These are phyloP conservation scores for Arthrobotrys musiformis DNA, from an alignment of 2,329 filamentous ascomycete species.

Conservation along the genomic window DNA sequence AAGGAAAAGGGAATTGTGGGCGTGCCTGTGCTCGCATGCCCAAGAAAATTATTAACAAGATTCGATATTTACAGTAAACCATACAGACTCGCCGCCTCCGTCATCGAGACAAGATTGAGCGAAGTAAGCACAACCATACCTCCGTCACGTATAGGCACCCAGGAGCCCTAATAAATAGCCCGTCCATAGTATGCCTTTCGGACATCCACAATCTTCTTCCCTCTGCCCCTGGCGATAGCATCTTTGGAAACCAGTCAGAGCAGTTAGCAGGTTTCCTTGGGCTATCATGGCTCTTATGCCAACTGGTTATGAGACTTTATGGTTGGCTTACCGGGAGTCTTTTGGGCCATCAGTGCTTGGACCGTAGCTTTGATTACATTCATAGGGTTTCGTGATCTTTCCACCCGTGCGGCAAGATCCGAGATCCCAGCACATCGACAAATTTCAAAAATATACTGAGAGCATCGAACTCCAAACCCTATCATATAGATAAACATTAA, in stretches of 20 bases:
- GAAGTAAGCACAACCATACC: neutral
- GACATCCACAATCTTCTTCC: conserved; percentile 95
- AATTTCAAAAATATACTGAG: conserved; percentile 93
- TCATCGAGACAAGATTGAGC: neutral
- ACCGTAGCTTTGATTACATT: conserved; percentile 95
- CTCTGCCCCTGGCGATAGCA: conserved; percentile 85
- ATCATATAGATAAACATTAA: conserved; percentile 1
- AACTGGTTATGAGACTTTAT: neutral
- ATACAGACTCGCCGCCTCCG: neutral
- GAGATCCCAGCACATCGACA: conserved; percentile 85
- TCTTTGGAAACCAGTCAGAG: conserved; percentile 66
- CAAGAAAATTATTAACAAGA: conserved; percentile 16
- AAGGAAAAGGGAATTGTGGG: too few relatives aligned
- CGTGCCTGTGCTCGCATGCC: neutral
- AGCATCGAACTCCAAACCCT: conserved; percentile 95
- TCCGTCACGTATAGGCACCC: neutral
- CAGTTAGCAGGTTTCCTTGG: neutral
- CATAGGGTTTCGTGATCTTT: conserved; percentile 92
- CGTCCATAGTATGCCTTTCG: conserved; percentile 87
- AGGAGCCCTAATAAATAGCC: conserved; percentile 53
- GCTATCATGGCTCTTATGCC: neutral
- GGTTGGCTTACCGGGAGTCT: conserved; percentile 69
- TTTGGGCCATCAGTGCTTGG: conserved; percentile 83
- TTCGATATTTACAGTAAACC: conserved; percentile 22
- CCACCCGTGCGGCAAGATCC: conserved; percentile 84